A percentile compares a stretch with the other conserved stretches of the same genome.
Evolutionary conservation across 2,329 filamentous ascomycete genomes (phyloP).

Genomic region (Alternaria brassicae): DNA sequence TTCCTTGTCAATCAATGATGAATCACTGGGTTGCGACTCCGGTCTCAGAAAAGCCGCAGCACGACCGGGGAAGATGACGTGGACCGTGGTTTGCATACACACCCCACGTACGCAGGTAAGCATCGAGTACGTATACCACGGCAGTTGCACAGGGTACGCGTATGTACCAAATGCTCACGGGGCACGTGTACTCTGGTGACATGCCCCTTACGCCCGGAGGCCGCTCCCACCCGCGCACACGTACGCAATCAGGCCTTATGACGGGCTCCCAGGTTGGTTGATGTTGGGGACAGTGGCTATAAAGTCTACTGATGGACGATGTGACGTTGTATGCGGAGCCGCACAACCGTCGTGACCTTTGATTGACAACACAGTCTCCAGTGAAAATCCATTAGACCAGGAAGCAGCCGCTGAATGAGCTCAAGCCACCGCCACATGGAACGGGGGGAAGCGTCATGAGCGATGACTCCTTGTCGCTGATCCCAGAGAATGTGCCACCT

Average conservation of each 20-base stretch:
- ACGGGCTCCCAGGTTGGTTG: background rate
- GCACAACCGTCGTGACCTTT: background rate
- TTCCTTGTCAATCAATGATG: background rate
- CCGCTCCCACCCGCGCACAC: background rate
- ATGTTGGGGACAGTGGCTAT: background rate
- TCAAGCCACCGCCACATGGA: background rate
- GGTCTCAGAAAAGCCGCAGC: slow-evolving; percentile 9
- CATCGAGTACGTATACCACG: slow-evolving; percentile 8
- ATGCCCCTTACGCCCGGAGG: background rate
- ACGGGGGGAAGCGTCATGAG: background rate
- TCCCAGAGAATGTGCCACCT: slow-evolving; percentile 4
- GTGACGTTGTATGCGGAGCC: background rate
- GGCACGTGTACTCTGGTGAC: background rate
- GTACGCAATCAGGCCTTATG: background rate
- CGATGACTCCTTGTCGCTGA: slow-evolving; percentile 6
- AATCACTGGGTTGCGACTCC: slow-evolving; percentile 1
- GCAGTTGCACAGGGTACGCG: slow-evolving; percentile 4
- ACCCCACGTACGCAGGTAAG: slow-evolving; percentile 6
- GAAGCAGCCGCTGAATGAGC: background rate
- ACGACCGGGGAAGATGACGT: slow-evolving; percentile 21
- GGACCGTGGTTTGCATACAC: slow-evolving; percentile 10
- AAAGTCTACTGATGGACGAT: background rate
- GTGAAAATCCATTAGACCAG: background rate
- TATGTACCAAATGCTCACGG: background rate
- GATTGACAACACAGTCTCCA: background rate